phyloP scores from a whole-genome alignment of 2,329 filamentous ascomycete species.

The Arachnopeziza araneosa region DNA sequence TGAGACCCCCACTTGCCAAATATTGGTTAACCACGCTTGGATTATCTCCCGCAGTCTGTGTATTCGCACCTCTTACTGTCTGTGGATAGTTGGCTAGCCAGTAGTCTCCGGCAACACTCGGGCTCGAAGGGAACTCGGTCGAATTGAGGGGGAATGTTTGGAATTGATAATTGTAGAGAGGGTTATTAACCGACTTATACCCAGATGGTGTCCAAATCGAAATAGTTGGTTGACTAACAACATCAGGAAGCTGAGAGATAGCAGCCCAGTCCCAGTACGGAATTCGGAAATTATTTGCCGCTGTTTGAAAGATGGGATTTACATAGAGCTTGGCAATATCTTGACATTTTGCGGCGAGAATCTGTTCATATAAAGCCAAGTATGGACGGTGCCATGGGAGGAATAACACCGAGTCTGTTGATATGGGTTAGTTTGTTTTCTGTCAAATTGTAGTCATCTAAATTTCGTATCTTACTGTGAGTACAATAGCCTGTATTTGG shows the following conservation, averaged over 20 bases:
- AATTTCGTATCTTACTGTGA: slow-evolving; percentile 17
- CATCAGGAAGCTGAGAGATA: slow-evolving; percentile 38
- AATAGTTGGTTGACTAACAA: slow-evolving; percentile 27
- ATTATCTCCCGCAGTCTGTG: slow-evolving; percentile 4
- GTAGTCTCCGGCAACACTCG: slow-evolving; percentile 23
- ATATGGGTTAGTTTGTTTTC: neutral
- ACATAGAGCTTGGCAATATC: slow-evolving; percentile 36
- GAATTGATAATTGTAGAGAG: slow-evolving; percentile 47
- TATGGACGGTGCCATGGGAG: slow-evolving; percentile 51
- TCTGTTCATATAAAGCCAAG: slow-evolving; percentile 50
- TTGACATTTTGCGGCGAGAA: slow-evolving; percentile 42
- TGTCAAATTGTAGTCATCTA: neutral
- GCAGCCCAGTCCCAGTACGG: slow-evolving; percentile 46
- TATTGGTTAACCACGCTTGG: slow-evolving; percentile 14
- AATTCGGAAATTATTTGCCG: slow-evolving; percentile 37
- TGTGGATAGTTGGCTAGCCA: slow-evolving; percentile 28
- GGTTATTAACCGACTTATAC: slow-evolving; percentile 38
- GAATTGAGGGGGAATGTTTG: slow-evolving; percentile 32
- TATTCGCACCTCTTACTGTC: slow-evolving; percentile 29
- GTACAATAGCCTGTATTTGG: slow-evolving; percentile 26
- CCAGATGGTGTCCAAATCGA: slow-evolving; percentile 26
- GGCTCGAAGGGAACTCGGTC: slow-evolving; percentile 32
- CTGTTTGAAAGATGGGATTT: slow-evolving; percentile 14
- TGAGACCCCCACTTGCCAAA: slow-evolving; percentile 15
- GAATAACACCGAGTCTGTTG: slow-evolving; percentile 23